Percentiles rank a stretch among this genome's conserved stretches.
Evolutionary conservation across 2,329 filamentous ascomycete genomes (phyloP).

Genomic region (Phialophora verrucosa): DNA sequence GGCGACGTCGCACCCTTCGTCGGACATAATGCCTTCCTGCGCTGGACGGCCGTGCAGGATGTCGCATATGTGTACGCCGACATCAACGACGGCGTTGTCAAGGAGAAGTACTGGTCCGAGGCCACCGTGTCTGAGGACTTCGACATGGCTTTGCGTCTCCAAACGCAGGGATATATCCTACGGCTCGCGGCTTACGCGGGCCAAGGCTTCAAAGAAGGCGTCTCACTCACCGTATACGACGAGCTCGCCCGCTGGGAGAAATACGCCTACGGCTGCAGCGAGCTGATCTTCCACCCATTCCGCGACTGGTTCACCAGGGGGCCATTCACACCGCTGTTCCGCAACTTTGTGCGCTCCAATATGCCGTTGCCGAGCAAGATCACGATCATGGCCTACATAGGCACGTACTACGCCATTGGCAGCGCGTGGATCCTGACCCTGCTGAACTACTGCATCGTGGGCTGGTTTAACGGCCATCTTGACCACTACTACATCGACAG

Average conservation of each 20-base stretch:
- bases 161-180: slow-evolving; percentile 70
- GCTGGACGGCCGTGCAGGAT: slow-evolving; percentile 69
- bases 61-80: slow-evolving; percentile 58
- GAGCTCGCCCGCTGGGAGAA: slow-evolving; percentile 86
- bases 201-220: slow-evolving; percentile 76
- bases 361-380: slow-evolving; percentile 67
- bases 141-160: slow-evolving; percentile 74
- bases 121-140: slow-evolving; percentile 78
- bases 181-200: slow-evolving; percentile 72
- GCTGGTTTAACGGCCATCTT: slow-evolving; percentile 71
- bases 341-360: slow-evolving; percentile 72
- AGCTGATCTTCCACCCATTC: slow-evolving; percentile 79
- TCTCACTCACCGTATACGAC: slow-evolving; percentile 83
- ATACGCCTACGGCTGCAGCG: slow-evolving; percentile 83
- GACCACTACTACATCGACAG: slow-evolving; percentile 72
- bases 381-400: slow-evolving; percentile 73
- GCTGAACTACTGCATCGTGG: slow-evolving; percentile 73
- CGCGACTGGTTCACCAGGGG: slow-evolving; percentile 74
- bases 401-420: slow-evolving; percentile 74
- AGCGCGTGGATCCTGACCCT: slow-evolving; percentile 70
- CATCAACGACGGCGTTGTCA: slow-evolving; percentile 55
- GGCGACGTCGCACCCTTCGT: slow-evolving; percentile 78
- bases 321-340: slow-evolving; percentile 80
- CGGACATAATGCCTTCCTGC: slow-evolving; percentile 76
- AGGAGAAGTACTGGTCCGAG: slow-evolving; percentile 76